Evolutionary conservation across 2,329 filamentous ascomycete species (phyloP), one percentile per base, ranked within the genome.

Genomic region (Pseudonectria buxi): DNA sequence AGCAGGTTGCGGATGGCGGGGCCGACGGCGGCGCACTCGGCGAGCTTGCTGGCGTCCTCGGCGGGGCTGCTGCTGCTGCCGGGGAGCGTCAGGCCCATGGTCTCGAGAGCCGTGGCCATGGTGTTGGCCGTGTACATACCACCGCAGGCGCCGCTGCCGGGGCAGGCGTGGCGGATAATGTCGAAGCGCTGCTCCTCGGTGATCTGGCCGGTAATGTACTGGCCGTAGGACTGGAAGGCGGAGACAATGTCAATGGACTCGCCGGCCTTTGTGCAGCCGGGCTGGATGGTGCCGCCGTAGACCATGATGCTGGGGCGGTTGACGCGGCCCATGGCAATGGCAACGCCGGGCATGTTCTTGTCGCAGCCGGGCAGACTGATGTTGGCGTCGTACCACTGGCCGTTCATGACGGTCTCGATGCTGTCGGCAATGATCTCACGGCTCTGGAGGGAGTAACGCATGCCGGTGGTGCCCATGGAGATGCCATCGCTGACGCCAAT

Each of bases 371-470:
- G 92, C 53, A 98, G 84, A 35, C 87, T 94, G 58, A 98, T 84
- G 64, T 96, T 96, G 50, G 81, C 90, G 63, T 98, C 92, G 60
- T 98, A 96, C 88, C 89, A 96, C 67, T 98, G 92, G 12, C 88
- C 92, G 49, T 88, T 83, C 89, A 96, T 98, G 53, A 98, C 92
- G 5, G 92, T 96, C 74, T 98, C 92, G 55, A 98, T 94, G 43
- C 86, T 94, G 67, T 98, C 92, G 55, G 92, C 92, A 53, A 98
- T 98, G 55, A 98, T 78, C 64, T 98, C 92, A 61, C 92, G 77
- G 50, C 86, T 94, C 69, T 96, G 92, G 34, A 95, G 72, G 36
- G 85, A 92, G 68, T 88, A 96, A 44, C 90, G 78, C 92, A 98
- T 98, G 52, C 94, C 92, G 25, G 82, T 86, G 31, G 92, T 98